phyloP scores from a whole-genome alignment of 768 basidiomycete genomes.

The Tulasnella sp. region DNA sequence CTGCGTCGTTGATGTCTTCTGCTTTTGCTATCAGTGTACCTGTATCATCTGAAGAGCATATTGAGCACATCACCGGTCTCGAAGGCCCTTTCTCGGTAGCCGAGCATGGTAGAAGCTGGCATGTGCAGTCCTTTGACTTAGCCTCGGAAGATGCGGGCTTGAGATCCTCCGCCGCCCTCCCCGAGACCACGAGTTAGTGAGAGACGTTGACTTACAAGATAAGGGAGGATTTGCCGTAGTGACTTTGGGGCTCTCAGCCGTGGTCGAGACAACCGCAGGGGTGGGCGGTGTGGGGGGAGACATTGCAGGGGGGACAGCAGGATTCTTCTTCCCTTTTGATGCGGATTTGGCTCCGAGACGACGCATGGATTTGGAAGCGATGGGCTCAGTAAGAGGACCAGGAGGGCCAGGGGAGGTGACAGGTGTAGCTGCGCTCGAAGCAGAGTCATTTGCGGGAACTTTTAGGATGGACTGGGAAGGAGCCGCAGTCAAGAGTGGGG shows the following conservation, averaged over 20 bases:
- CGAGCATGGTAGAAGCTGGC: not conserved
- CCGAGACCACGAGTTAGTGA: not conserved
- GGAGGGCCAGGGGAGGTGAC: too few relatives aligned
- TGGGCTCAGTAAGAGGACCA: too few relatives aligned
- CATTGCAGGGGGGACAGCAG: not conserved
- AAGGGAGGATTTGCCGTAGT: not conserved
- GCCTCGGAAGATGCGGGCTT: too few relatives aligned
- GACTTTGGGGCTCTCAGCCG: not conserved
- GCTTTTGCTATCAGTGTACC: not conserved
- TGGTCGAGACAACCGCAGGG: not conserved
- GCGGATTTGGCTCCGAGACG: not conserved
- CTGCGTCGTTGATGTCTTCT: not conserved
- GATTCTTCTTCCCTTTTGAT: not conserved
- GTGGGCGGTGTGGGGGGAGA: not conserved
- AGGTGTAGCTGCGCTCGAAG: too few relatives aligned
- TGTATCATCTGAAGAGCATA: not conserved
- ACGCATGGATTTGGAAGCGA: too few relatives aligned
- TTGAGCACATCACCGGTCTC: not conserved
- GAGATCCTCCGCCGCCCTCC: too few relatives aligned
- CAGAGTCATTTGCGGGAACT: not conserved
- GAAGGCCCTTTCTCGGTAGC: not conserved
- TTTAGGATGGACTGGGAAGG: not conserved
- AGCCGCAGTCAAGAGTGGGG: not conserved
- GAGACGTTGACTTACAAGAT: not conserved
- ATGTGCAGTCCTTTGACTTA: not conserved